Conservation (phyloP, 768 basidiomycete species). For the Saitozyma sp. region DNA sequence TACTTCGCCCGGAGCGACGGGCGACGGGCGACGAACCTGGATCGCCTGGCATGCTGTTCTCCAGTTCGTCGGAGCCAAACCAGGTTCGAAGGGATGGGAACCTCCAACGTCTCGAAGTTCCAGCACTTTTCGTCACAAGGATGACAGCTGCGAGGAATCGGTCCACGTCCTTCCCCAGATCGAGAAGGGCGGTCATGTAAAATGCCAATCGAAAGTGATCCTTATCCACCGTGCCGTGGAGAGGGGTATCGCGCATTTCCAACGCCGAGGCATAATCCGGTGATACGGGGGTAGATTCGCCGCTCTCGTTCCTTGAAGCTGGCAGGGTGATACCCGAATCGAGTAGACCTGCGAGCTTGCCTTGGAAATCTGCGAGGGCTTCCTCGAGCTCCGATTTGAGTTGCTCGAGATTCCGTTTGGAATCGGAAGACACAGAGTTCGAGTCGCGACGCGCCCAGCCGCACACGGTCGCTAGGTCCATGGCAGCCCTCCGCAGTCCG, state of each 20-base stretch:
- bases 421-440: too few relatives aligned
- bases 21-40: not conserved
- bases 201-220: slow-evolving; percentile 41
- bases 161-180: slow-evolving; percentile 35
- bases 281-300: too few relatives aligned
- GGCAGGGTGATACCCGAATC: not conserved
- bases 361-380: slow-evolving; percentile 12
- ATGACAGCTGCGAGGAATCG: slow-evolving; percentile 10
- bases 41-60: not conserved
- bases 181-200: slow-evolving; percentile 42
- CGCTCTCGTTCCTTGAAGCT: too few relatives aligned
- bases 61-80: not conserved
- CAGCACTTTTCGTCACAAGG: not conserved
- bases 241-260: not conserved
- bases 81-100: not conserved
- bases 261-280: not conserved
- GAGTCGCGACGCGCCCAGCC: too few relatives aligned
- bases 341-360: slow-evolving; percentile 7
- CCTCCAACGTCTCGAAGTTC: not conserved
- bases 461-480: too few relatives aligned
- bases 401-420: not conserved
- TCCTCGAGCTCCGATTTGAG: slow-evolving; percentile 5
- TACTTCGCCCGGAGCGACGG: not conserved
- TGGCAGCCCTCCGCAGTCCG: too few relatives aligned
- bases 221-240: not conserved